Conservation (phyloP, 495 filamentous ascomycete species). For the Tuber melanosporum region DNA sequence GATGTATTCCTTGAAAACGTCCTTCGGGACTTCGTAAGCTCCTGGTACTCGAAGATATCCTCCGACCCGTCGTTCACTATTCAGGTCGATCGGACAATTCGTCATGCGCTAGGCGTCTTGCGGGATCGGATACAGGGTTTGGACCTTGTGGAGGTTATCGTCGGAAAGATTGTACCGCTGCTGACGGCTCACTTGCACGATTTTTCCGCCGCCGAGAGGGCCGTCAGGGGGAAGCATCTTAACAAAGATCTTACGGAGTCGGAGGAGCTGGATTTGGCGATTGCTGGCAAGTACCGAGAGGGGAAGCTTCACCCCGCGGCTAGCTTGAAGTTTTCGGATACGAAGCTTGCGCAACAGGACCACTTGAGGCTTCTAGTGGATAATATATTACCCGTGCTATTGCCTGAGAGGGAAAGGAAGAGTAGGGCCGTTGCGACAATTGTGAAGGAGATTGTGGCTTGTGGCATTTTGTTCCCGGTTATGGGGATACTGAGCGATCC, state of each 20-base stretch:
- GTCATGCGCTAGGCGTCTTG: constrained; percentile 64
- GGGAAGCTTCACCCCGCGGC: constrained; percentile 86
- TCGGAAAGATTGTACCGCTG: constrained; percentile 76
- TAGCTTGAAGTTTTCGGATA: constrained; percentile 72
- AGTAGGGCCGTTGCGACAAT: constrained; percentile 74
- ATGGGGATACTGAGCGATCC: constrained; percentile 73
- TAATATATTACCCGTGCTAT: constrained; percentile 64
- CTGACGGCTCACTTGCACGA: constrained; percentile 86
- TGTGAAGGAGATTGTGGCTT: constrained; percentile 75
- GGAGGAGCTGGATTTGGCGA: constrained; percentile 87
- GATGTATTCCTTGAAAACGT: constrained; percentile 73
- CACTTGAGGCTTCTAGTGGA: constrained; percentile 68
- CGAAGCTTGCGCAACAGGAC: constrained; percentile 74
- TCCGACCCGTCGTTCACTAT: constrained; percentile 69
- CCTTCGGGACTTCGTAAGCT: constrained; percentile 74
- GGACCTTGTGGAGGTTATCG: constrained; percentile 73
- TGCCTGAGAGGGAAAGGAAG: constrained; percentile 65
- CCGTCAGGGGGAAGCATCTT: constrained; percentile 77
- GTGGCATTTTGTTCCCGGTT: constrained; percentile 65
- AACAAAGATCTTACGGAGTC: constrained; percentile 89
- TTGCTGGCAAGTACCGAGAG: constrained; percentile 84
- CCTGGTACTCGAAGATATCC: constrained; percentile 86
- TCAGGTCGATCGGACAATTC: constrained; percentile 74
- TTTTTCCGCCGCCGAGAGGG: constrained; percentile 82
- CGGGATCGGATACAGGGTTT: constrained; percentile 60